Base-by-base conservation (phyloP, 345 rosid species). In the Aquilaria malaccensis region DNA sequence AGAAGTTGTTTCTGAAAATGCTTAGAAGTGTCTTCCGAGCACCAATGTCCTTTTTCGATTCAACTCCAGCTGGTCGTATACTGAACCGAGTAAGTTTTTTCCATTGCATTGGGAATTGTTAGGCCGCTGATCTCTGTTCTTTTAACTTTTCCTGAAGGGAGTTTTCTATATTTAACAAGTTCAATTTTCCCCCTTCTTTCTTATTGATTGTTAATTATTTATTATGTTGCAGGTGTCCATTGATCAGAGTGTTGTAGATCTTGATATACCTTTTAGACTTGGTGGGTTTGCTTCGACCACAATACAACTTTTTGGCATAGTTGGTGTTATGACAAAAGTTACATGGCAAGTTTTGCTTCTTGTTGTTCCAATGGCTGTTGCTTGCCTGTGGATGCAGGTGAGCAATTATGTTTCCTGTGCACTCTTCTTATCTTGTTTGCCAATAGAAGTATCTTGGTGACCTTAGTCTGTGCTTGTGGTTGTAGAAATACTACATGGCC, bases 351-450 rank as follows among this genome's bases (percentile, higher is more conserved):
- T 95, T 59, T 76, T 95, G 82, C 93, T 95, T 58, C 95, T 95
- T 50, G 96, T 95, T 52, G 79, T 91, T 69, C 99, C 99, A 1
- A 90, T 95, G 86, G 96, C 99, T 2, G 75, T 82, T 72, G 95
- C 96, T 78, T 91, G 97, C 88, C 82, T 95, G 78, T 95, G 99
- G 97, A 95, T 95, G 99, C 96, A 88, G 96, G 96, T 88, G 65
- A 75, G 59, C 63, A 33, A 56, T 65, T 61, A 15, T 49, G 13
- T 62, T 61, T 62, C 43, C 14, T 32, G 55, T 13, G 29, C 55
- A 51, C 33, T 41, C 52, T 12, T 3, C 22, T 49, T 49, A 59
- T 51, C 50, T 43, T 54, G 47, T 50, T 63, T 49, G 53, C 15
- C 48, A 49, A 46, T 11, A n/a, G 60, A 32, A 58, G 15, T 52